Base-by-base conservation (phyloP, 495 filamentous ascomycete genomes). In the Aspergillus sclerotioniger region DNA sequence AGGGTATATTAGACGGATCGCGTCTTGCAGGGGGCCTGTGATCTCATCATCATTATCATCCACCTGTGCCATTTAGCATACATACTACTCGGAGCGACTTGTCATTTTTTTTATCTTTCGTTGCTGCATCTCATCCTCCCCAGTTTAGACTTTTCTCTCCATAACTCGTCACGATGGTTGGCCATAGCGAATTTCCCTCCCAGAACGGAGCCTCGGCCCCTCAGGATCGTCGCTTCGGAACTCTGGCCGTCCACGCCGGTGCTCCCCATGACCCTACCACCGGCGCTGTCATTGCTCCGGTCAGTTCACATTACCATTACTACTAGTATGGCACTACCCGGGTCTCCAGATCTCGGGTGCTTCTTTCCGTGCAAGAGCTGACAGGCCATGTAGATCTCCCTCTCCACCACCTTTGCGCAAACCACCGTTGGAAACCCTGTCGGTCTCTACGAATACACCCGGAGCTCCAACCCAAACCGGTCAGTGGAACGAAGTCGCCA, bases 381-480 rank as follows among this genome's bases (percentile, higher is more conserved):
- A 60, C 63, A 35, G 67, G 53, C 1, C 41, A 12, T 45, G 17
- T 64, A 88, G 86, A 96, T 98, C 69, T 96, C 94, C 7, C 86
- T 98, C 9, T 94, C 90, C 9, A 98, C 94, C 15, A 98, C 94
- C 12, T 98, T 89, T 63, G 90, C 86, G 16, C 94, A 98, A 76
- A 87, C 82, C 19, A 81, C 84, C 15, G 91, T 96, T 15, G 94
- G 92, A 21, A 83, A 85, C 66, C 94, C 94, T 7, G 79, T 98
- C 31, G 94, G 94, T 50, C 67, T 71, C 45, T 94, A 92, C 72
- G 94, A 98, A 72, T 98, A 98, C 79, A 88, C 84, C 48, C 85
- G 94, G 39, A 92, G 87, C 73, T 84, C 90, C 51, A 98, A 98
- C 70, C 94, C 94, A 28, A 98, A 98, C 71, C 82, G 92, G 82